phyloP scores from a whole-genome alignment of 176 grass and related monocot species.

The Lolium perenne region DNA sequence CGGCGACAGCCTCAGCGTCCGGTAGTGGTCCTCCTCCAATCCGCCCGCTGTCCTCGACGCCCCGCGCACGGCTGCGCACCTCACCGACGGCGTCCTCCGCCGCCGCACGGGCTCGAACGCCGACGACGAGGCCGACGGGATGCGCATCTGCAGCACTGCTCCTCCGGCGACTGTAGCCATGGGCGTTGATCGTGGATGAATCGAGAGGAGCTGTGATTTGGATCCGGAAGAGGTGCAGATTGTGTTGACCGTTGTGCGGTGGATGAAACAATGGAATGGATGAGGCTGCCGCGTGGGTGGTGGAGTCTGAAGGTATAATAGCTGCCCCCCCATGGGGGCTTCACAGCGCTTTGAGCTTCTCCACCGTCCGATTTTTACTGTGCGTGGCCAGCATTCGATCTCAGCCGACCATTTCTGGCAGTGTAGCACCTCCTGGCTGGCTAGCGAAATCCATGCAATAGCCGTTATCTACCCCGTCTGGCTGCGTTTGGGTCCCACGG shows the following conservation, averaged over 20 bases:
- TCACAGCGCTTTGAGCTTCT: too few species aligned
- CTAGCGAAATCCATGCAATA: too few species aligned
- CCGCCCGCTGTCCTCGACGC: not conserved
- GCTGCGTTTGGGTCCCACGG: too few species aligned
- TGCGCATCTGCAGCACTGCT: not conserved
- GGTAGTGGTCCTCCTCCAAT: slow-evolving; percentile 45
- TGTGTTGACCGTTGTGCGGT: not conserved
- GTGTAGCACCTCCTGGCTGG: too few species aligned
- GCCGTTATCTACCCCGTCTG: too few species aligned
- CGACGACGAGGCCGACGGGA: not conserved
- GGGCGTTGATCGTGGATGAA: too few species aligned
- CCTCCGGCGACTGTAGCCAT: slow-evolving; percentile 31
- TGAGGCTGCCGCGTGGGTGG: not conserved
- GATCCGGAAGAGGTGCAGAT: not conserved
- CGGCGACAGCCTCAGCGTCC: slow-evolving; percentile 46
- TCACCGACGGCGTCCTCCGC: not conserved
- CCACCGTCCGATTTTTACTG: too few species aligned
- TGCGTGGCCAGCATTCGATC: too few species aligned
- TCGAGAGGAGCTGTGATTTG: too few species aligned
- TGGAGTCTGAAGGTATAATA: too few species aligned
- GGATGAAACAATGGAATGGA: not conserved
- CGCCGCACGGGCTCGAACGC: not conserved
- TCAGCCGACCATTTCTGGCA: too few species aligned
- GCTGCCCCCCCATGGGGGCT: too few species aligned
- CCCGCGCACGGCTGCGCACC: not conserved